Base-by-base conservation (phyloP, 1,284 basidiomycete species). In the Ceratobasidium sp. region DNA sequence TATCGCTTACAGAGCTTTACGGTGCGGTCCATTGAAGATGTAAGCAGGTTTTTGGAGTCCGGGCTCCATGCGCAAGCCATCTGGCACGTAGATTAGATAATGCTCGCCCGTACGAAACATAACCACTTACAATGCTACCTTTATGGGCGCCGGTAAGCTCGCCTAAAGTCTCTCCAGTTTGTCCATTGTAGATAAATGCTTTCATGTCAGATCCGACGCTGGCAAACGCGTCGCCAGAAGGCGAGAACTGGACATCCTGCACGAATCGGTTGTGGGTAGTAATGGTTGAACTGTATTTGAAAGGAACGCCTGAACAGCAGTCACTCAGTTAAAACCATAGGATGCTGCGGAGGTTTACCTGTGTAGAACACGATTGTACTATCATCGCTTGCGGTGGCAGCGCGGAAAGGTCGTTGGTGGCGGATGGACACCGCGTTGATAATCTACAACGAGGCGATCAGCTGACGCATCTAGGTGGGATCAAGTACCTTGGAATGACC, bases 401-500 rank as follows among this genome's bases (percentile, higher is more conserved):
- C 98, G 76, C 93, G 86, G 87, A 93, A 99, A 0, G 98, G 98
- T 41, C 98, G 86, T 80, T 95, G 92, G 58, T 91, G 88, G 56
- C 95, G 88, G 76, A 99, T 92, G n/a, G 94, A 89, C 0, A 98
- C 93, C 0, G 95, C 91, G 77, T 96, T 99, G 81, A 98, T 89
- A 1, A 86, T 85, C 92, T 94, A 76, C 39, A 51, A 2, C 22
- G 58, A 41, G 62, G 59, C 62, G 24, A 22, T 11, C 22, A 49
- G 46, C 27, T 48, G 41, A 34, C 39, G 53, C 61, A 29, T 64
- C 27, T 11, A 39, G 48, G 24, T 64, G 24, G 74, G 14, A 37
- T 19, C 19, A 74, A 78, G 16, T 75, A 92, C 92, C 87, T 98
- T 98, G 62, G 91, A 91, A 82, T 99, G 96, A 0, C 97, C 98